These are phyloP conservation scores for Fragaria iinumae DNA, from an alignment of 306 rosid species.

Conservation along the genomic window DNA sequence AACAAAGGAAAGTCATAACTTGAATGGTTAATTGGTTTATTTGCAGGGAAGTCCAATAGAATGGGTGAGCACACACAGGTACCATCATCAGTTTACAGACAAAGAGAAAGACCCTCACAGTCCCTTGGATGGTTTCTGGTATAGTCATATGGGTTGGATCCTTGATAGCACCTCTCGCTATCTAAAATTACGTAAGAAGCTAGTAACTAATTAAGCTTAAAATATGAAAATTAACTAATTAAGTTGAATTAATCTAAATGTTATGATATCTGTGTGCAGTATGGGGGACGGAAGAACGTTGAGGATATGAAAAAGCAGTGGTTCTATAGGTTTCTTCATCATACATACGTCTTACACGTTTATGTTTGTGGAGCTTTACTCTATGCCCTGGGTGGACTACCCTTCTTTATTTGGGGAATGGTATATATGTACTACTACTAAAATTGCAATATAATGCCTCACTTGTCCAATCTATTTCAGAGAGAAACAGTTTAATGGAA, in stretches of 20 bases:
- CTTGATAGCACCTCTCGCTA: background rate
- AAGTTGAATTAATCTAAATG: background rate
- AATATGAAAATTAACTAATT: background rate
- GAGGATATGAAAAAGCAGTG: constrained; percentile 45
- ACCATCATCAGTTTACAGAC: constrained; percentile 9
- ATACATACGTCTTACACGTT: constrained; percentile 57
- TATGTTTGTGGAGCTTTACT: constrained; percentile 49
- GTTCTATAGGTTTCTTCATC: constrained; percentile 55
- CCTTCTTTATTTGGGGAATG: constrained; percentile 75
- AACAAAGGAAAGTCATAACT: too few relatives aligned
- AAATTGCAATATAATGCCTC: too few relatives aligned
- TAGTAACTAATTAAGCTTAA: background rate
- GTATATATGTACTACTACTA: constrained; percentile 23
- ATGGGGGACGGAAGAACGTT: constrained; percentile 2
- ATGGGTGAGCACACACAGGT: constrained; percentile 8
- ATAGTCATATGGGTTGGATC: constrained; percentile 5
- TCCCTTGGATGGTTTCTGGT: constrained; percentile 7
- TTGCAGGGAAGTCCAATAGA: constrained; percentile 3
- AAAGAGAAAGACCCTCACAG: background rate
- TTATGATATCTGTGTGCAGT: background rate
- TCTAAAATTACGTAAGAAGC: background rate
- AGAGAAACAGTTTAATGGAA: too few relatives aligned
- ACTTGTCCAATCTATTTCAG: too few relatives aligned
- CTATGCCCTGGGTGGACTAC: constrained; percentile 61
- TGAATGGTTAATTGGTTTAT: background rate